Conservation (phyloP, 139 green algal genomes). For the Micractinium sp. region DNA sequence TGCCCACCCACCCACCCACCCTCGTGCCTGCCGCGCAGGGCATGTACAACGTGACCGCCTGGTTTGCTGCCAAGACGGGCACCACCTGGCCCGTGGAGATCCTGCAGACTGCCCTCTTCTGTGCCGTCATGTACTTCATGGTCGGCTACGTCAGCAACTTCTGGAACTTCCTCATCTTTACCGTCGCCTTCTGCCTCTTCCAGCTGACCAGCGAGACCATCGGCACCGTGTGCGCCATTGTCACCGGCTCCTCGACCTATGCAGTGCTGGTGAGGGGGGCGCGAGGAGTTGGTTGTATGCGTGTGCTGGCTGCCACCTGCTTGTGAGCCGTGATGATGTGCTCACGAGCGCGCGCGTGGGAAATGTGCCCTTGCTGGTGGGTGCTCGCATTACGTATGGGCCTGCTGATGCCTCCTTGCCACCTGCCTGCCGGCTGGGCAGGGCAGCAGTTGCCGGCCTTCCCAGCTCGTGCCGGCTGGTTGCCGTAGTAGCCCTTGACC, state of each 20-base stretch:
- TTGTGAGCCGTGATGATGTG: neutral
- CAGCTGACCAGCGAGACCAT: conserved; percentile 56
- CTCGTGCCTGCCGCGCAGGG: conserved; percentile 19
- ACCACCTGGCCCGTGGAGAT: conserved; percentile 27
- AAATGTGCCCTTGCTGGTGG: too few relatives aligned
- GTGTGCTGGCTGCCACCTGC: neutral
- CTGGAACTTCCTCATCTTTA: conserved; percentile 33
- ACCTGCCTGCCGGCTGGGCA: too few relatives aligned
- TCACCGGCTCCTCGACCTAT: neutral
- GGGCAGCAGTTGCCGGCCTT: neutral
- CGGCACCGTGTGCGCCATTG: conserved; percentile 54
- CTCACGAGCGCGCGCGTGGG: too few relatives aligned
- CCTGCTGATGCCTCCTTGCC: too few relatives aligned
- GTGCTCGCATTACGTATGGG: too few relatives aligned
- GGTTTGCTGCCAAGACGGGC: conserved; percentile 35
- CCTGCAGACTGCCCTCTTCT: conserved; percentile 6
- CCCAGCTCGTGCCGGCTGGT: neutral
- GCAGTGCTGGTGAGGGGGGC: neutral
- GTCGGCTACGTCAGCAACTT: conserved; percentile 33
- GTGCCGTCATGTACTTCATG: conserved; percentile 37
- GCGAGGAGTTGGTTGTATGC: neutral
- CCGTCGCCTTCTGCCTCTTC: conserved; percentile 51
- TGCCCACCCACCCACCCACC: too few relatives aligned
- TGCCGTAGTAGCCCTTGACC: neutral
- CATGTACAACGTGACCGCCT: conserved; percentile 42